phyloP scores from a whole-genome alignment of 352 stramenopile genomes.

The Vaucheria bursata region DNA sequence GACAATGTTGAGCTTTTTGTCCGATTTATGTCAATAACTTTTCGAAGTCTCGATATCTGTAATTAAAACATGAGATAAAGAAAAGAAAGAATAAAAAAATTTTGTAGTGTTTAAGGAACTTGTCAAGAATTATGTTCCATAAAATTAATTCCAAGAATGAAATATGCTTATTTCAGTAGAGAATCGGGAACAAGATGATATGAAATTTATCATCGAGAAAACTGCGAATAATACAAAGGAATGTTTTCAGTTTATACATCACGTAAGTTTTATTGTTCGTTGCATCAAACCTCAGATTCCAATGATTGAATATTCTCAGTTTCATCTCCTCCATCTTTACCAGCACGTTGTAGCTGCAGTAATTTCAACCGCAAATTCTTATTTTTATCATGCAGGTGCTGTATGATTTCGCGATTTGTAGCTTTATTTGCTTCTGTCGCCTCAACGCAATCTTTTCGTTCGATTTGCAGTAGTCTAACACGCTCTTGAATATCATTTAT shows the following conservation, averaged over 20 bases:
- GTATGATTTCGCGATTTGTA: slow-evolving; percentile 76
- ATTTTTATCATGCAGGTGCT: slow-evolving; percentile 74
- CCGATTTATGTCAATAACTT: slow-evolving; percentile 59
- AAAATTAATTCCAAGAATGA: no score
- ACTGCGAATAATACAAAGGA: no score
- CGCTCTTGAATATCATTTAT: slow-evolving; percentile 52
- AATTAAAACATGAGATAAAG: no score
- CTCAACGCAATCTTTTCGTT: slow-evolving; percentile 50
- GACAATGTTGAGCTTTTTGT: slow-evolving; percentile 32
- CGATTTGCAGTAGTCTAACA: slow-evolving; percentile 48
- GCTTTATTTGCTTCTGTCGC: slow-evolving; percentile 60
- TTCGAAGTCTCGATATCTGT: neutral
- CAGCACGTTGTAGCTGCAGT: slow-evolving; percentile 61
- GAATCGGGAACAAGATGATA: no score
- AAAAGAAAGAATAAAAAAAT: no score
- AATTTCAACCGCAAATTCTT: slow-evolving; percentile 71
- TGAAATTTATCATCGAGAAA: no score
- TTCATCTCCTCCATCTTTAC: slow-evolving; percentile 26
- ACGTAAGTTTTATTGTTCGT: no score
- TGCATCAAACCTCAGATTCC: neutral
- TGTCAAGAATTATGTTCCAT: no score
- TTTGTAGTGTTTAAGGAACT: no score
- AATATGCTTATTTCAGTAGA: no score
- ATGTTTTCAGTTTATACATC: no score
- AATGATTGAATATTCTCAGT: slow-evolving; percentile 2